Evolutionary conservation across 2,329 filamentous ascomycete species (phyloP).

Genomic region (Graphilbum sp.): DNA sequence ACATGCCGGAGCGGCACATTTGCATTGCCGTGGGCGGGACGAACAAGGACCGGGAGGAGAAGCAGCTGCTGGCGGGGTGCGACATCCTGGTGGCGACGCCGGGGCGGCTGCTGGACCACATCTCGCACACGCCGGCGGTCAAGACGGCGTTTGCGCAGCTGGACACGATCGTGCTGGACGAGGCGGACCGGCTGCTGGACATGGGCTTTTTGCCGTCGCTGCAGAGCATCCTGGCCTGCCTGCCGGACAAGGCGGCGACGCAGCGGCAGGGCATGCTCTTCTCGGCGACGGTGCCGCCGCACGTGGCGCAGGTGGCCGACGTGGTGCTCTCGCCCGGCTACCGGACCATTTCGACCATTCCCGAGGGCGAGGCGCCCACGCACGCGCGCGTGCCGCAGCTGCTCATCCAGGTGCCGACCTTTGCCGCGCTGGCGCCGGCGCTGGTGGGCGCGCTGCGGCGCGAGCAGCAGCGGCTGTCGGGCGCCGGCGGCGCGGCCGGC

Average conservation of each 20-base stretch:
- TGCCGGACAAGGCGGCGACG: constrained; percentile 45
- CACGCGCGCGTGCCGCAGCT: constrained; percentile 64
- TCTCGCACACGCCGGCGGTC: constrained; percentile 55
- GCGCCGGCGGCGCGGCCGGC: neutral
- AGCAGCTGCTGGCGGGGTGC: constrained; percentile 53
- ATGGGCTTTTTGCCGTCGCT: constrained; percentile 71
- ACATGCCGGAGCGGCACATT: constrained; percentile 58
- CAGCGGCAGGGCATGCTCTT: constrained; percentile 64
- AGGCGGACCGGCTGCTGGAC: constrained; percentile 68
- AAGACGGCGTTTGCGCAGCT: constrained; percentile 48
- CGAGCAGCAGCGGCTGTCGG: constrained; percentile 17
- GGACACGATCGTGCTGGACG: constrained; percentile 69
- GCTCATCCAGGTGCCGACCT: constrained; percentile 47
- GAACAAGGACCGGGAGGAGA: constrained; percentile 59
- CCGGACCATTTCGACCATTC: constrained; percentile 68
- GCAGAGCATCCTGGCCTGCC: constrained; percentile 55
- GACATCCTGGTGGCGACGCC: constrained; percentile 71
- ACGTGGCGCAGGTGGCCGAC: constrained; percentile 60
- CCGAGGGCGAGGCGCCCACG: constrained; percentile 57
- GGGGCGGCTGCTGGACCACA: constrained; percentile 61
- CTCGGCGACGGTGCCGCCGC: constrained; percentile 66
- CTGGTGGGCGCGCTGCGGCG: constrained; percentile 39
- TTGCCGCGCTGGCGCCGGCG: constrained; percentile 48
- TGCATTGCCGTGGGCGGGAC: constrained; percentile 65
- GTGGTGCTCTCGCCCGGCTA: constrained; percentile 53